Conservation (phyloP, 140 eudicot genomes). For the Senecio squalidus region DNA sequence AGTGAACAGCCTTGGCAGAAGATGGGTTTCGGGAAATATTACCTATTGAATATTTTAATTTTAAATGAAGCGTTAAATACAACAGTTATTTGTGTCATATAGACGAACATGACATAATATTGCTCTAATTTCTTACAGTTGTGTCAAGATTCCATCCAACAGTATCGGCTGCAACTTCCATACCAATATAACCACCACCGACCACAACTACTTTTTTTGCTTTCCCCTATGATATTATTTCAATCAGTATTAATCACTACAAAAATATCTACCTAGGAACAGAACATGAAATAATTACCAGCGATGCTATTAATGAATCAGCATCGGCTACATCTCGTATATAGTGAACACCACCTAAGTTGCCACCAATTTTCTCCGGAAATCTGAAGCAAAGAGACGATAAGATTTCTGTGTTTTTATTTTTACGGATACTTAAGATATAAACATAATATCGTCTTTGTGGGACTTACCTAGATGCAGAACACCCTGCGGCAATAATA, state of each 20-base stretch:
- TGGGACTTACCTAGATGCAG: slow-evolving; percentile 74
- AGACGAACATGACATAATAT: not conserved
- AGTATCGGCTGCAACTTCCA: slow-evolving; percentile 99
- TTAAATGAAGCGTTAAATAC: not conserved
- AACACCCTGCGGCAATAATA: slow-evolving; percentile 83
- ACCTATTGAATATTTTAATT: slow-evolving; percentile 31
- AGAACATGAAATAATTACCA: slow-evolving; percentile 41
- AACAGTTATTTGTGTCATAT: not conserved
- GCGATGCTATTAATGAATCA: slow-evolving; percentile 70
- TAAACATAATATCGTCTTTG: not conserved
- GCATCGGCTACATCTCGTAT: slow-evolving; percentile 96
- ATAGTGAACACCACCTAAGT: slow-evolving; percentile 84
- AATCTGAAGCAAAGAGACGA: slow-evolving; percentile 52
- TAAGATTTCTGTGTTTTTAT: not conserved
- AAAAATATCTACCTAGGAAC: not conserved
- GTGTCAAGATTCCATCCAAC: slow-evolving; percentile 96
- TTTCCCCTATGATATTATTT: slow-evolving; percentile 46
- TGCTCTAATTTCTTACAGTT: slow-evolving; percentile 45
- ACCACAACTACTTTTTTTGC: slow-evolving; percentile 81
- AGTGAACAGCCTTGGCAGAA: slow-evolving; percentile 73
- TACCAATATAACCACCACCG: slow-evolving; percentile 99
- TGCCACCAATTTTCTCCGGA: slow-evolving; percentile 95
- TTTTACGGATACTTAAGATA: not conserved
- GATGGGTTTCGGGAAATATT: slow-evolving; percentile 80
- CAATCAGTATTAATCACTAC: slow-evolving; percentile 2